Base-by-base conservation (phyloP, 495 filamentous ascomycete species). In the Trichoderma asperelloides region DNA sequence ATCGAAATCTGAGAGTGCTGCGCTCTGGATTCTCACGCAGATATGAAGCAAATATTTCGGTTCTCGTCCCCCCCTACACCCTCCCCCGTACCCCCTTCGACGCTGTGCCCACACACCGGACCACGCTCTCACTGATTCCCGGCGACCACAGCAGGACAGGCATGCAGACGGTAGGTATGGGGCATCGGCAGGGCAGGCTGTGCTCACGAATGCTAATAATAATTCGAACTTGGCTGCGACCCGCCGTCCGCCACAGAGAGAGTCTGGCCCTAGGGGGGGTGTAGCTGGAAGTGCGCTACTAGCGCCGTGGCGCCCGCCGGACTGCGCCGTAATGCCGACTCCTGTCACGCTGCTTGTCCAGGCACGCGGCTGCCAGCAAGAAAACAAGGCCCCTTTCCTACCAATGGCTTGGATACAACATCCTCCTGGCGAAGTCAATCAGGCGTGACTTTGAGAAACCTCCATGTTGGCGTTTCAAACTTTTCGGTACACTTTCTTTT, bases 191-290 rank as follows among this genome's bases (percentile, higher is more conserved):
- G 47, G 47, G 25, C 51, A 60, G 55, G 55, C 55, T 60, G 55
- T 60, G 55, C 55, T 28, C 25, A 28, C 23, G 55, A 60, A 28
- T 60, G 55, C 55, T 60, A 60, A 60, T 60, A 60, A 60, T 60
- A 60, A 18, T 30, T 60, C 33, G 33, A 37, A 8, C 33, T 25
- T 15, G 27, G 25, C 6, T 15, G 55, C 25, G 21, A 55, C 49
- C 49, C 49, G 21, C 49, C 16, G n/a, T n/a, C 43, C 11, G 16
- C 43, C 15, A 13, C n/a, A n/a, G 43, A 0, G 43, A 45, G 12
- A 55, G 49, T n/a, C 8, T 18, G 12, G 16, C 2, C 25, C 2
- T 15, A 57, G 28, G 55, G 23, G 55, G 55, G 0, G 55, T 60
- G 12, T 11, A 60, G 27, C 2, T 11, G 2, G 2, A 5, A 60